Conservation (phyloP, 805 yeast species). For the Candida hungchunana region DNA sequence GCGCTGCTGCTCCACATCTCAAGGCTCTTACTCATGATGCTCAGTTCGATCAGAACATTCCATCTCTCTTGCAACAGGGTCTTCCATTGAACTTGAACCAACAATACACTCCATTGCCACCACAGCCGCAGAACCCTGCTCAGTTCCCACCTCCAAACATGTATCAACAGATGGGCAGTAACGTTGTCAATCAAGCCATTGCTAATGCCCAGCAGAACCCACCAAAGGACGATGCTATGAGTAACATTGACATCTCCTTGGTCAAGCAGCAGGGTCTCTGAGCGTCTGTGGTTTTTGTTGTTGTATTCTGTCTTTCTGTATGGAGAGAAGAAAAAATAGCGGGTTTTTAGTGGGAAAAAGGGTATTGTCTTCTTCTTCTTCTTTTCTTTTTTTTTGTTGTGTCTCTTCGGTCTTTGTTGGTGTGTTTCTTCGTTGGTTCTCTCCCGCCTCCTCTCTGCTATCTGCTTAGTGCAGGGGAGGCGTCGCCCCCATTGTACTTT, state of each 20-base stretch:
- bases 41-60: slow-evolving; percentile 26
- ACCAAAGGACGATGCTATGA: slow-evolving; percentile 20
- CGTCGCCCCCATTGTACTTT: neutral
- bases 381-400: neutral
- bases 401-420: too few species aligned
- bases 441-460: too few species aligned
- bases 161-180: slow-evolving; percentile 11
- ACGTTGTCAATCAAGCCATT: slow-evolving; percentile 25
- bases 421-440: too few species aligned
- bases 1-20: slow-evolving; percentile 10
- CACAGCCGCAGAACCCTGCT: slow-evolving; percentile 12
- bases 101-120: slow-evolving; percentile 11
- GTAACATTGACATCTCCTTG: slow-evolving; percentile 25
- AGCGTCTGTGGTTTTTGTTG: too few species aligned
- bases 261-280: slow-evolving; percentile 25
- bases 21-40: slow-evolving; percentile 12
- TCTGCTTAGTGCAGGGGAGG: too few species aligned
- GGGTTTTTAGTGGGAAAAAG: too few species aligned
- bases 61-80: slow-evolving; percentile 22
- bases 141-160: slow-evolving; percentile 8
- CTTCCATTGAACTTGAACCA: slow-evolving; percentile 8
- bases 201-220: slow-evolving; percentile 25
- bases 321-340: too few species aligned
- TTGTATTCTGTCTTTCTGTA: neutral
- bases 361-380: neutral